A percentile compares a stretch with the other conserved stretches of the same genome.
Conservation (phyloP, 306 rosid genomes). For the Vigna mungo region DNA sequence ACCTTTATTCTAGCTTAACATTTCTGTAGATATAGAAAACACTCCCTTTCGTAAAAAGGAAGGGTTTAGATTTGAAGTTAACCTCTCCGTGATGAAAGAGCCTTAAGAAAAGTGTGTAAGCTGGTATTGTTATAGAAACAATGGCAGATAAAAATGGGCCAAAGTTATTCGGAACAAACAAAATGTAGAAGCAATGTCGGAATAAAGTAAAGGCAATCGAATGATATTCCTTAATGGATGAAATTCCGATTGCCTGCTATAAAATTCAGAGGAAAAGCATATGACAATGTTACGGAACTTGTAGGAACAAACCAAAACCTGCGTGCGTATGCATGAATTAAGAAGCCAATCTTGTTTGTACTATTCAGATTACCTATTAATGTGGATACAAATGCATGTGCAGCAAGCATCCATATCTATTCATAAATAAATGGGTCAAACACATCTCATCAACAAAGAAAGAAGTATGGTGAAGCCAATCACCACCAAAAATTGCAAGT, state of each 20-base stretch:
- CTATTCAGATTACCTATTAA: not conserved
- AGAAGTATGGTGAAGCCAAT: not conserved
- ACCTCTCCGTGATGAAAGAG: no score
- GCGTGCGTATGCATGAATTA: not conserved
- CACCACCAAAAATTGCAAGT: constrained; percentile 2
- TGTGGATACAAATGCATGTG: not conserved
- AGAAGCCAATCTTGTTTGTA: not conserved
- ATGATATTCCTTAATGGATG: constrained; percentile 26
- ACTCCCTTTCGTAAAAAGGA: no score
- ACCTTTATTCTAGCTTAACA: not conserved
- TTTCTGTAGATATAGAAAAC: no score
- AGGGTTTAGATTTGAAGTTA: no score
- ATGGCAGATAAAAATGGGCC: constrained; percentile 33
- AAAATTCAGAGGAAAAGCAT: constrained; percentile 16
- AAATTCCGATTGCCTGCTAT: constrained; percentile 24
- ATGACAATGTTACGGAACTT: constrained; percentile 19
- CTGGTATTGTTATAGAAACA: not conserved
- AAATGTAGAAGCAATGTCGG: constrained; percentile 22
- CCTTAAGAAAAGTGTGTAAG: no score
- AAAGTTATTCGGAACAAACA: constrained; percentile 20
- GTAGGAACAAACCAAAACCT: constrained; percentile 33
- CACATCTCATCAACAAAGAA: not conserved
- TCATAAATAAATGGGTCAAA: not conserved
- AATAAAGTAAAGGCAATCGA: constrained; percentile 39
- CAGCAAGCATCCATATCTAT: not conserved